Conservation (phyloP, 768 basidiomycete genomes). For the Tylopilus sp. region DNA sequence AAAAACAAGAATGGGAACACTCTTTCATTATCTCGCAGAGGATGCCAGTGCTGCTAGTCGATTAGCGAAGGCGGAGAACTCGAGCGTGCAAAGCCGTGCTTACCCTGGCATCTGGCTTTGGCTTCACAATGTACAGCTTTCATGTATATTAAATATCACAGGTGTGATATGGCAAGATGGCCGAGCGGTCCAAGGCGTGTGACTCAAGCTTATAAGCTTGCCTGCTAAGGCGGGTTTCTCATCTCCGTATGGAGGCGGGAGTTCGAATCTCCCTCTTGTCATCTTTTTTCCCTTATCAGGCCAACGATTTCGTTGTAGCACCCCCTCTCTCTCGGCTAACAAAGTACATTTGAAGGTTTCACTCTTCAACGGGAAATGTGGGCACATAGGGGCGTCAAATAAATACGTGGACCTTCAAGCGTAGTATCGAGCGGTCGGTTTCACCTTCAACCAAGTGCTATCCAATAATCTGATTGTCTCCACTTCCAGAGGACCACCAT, state of each 20-base stretch:
- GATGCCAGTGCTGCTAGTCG: too few relatives aligned
- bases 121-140: too few relatives aligned
- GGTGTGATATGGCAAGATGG: slow-evolving; percentile 56
- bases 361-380: too few relatives aligned
- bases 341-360: not conserved
- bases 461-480: slow-evolving; percentile 2
- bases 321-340: too few relatives aligned
- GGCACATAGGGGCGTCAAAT: too few relatives aligned
- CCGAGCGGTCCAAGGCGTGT: slow-evolving; percentile 64
- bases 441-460: slow-evolving; percentile 5
- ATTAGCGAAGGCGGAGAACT: too few relatives aligned
- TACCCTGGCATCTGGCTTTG: too few relatives aligned
- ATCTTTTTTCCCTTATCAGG: slow-evolving; percentile 10
- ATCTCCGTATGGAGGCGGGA: slow-evolving; percentile 33
- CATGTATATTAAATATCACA: too few relatives aligned
- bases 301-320: too few relatives aligned
- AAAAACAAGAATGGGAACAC: too few relatives aligned
- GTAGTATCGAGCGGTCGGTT: slow-evolving; percentile 1
- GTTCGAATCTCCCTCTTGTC: slow-evolving; percentile 36
- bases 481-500: slow-evolving; percentile 1
- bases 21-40: too few relatives aligned
- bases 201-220: slow-evolving; percentile 46
- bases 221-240: slow-evolving; percentile 29
- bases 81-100: too few relatives aligned
- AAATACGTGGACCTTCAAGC: not conserved